A percentile compares a stretch with the other conserved stretches of the same genome.
Conservation (phyloP, 2,329 filamentous ascomycete species). For the Fusarium nelsonii region DNA sequence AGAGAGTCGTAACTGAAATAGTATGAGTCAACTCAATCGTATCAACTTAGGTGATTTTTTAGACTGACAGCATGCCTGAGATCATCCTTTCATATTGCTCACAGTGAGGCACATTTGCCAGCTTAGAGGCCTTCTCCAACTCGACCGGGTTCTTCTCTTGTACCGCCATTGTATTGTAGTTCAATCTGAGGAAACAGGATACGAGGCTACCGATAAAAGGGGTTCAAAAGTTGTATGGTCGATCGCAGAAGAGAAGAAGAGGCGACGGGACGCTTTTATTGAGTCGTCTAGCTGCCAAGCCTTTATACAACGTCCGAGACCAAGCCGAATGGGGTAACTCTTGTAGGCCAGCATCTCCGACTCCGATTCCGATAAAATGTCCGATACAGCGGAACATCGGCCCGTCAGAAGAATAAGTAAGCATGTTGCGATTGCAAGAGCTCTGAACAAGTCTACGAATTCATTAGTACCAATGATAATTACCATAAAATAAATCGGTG, state of each 20-base stretch:
- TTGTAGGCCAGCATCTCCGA: not conserved
- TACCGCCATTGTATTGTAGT: conserved; percentile 14
- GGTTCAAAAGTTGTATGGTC: accelerated
- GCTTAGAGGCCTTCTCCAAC: conserved; percentile 35
- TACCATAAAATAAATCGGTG: accelerated
- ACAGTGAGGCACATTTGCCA: conserved; percentile 66
- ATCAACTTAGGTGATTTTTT: too few relatives aligned
- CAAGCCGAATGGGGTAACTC: conserved; percentile 21
- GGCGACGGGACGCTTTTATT: conserved; percentile 3
- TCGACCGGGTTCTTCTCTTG: conserved; percentile 23
- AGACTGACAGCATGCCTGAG: conserved; percentile 67
- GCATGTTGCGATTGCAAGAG: conserved; percentile 34
- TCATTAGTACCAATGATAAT: too few relatives aligned
- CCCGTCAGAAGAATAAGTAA: conserved; percentile 38
- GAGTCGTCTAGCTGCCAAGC: not conserved
- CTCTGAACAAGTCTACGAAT: conserved; percentile 32
- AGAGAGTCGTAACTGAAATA: conserved; percentile 60
- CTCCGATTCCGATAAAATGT: conserved; percentile 10
- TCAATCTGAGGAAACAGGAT: accelerated
- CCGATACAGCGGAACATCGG: not conserved
- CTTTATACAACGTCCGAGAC: not conserved
- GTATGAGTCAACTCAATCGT: too few relatives aligned
- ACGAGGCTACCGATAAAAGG: too few relatives aligned
- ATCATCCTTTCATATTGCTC: conserved; percentile 75
- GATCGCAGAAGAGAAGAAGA: accelerated